Percentiles rank a stretch among this genome's conserved stretches.
Conservation (phyloP, 148 eudicot genomes). For the Dianthus caryophyllus region DNA sequence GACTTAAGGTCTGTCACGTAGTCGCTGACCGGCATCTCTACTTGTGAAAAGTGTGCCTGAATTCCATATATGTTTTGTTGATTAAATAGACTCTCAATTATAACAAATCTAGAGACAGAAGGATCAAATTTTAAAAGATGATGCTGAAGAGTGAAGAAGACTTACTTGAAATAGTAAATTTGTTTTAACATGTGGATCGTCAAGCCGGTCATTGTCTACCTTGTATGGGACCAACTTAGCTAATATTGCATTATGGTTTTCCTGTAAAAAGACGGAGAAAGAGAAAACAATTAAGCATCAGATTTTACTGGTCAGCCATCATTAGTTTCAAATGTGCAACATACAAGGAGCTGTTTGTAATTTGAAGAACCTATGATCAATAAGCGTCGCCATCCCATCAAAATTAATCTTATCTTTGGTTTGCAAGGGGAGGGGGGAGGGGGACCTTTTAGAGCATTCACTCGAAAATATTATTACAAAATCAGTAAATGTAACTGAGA, state of each 20-base stretch:
- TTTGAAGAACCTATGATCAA: not conserved
- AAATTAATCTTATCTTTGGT: not conserved
- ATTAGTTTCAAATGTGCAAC: not conserved
- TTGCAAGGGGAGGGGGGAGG: not conserved
- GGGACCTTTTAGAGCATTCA: not conserved
- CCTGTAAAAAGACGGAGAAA: slow-evolving; percentile 38
- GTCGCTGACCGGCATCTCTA: slow-evolving; percentile 87
- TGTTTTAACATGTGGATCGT: slow-evolving; percentile 96
- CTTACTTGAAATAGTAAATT: slow-evolving; percentile 85
- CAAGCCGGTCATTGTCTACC: slow-evolving; percentile 84
- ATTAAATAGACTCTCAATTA: not conserved
- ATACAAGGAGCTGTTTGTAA: not conserved
- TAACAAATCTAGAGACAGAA: not conserved
- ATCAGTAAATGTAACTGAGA: not conserved
- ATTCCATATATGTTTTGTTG: slow-evolving; percentile 15
- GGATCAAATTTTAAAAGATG: not conserved
- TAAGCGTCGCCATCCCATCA: not conserved
- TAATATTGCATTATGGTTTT: slow-evolving; percentile 71
- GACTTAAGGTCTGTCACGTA: slow-evolving; percentile 93
- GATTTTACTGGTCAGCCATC: not conserved
- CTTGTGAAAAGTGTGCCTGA: slow-evolving; percentile 96
- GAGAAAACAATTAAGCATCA: not conserved
- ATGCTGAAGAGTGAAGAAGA: slow-evolving; percentile 9
- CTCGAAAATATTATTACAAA: not conserved
- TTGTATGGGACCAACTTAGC: slow-evolving; percentile 53